phyloP scores from a whole-genome alignment of 2,329 filamentous ascomycete species.

The Diaporthe sp. region DNA sequence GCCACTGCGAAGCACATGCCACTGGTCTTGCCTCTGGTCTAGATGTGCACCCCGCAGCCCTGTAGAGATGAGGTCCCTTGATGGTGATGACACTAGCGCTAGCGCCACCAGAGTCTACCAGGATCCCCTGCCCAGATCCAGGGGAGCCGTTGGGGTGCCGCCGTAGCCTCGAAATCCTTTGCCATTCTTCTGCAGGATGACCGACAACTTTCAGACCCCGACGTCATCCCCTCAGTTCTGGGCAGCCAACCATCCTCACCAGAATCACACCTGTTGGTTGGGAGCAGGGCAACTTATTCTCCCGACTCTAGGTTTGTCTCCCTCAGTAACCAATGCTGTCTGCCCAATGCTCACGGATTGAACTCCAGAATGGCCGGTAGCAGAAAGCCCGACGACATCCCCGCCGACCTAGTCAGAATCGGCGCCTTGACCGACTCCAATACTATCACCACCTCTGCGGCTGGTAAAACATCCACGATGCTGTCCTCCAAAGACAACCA shows the following conservation, averaged over 20 bases:
- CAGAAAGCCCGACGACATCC: slow-evolving; percentile 16
- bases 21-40: too few relatives aligned
- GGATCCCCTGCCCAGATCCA: neutral
- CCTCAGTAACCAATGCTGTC: neutral
- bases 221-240: slow-evolving; percentile 11
- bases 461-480: neutral
- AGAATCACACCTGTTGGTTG: neutral
- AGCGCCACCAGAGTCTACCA: neutral
- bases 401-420: slow-evolving; percentile 1
- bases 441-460: neutral
- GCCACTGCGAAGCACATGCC: neutral
- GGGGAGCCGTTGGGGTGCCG: neutral
- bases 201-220: neutral
- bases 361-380: slow-evolving; percentile 1
- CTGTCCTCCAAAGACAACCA: neutral
- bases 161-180: slow-evolving; percentile 10
- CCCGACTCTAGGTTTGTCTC: slow-evolving; percentile 12
- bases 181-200: neutral
- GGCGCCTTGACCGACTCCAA: neutral
- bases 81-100: neutral
- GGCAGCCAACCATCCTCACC: slow-evolving; percentile 9
- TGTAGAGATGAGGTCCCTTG: neutral
- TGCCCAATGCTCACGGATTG: neutral
- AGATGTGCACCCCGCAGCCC: neutral
- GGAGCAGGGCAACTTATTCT: neutral